phyloP scores from a whole-genome alignment of 1,284 basidiomycete genomes.

The Ganoderma sp. region DNA sequence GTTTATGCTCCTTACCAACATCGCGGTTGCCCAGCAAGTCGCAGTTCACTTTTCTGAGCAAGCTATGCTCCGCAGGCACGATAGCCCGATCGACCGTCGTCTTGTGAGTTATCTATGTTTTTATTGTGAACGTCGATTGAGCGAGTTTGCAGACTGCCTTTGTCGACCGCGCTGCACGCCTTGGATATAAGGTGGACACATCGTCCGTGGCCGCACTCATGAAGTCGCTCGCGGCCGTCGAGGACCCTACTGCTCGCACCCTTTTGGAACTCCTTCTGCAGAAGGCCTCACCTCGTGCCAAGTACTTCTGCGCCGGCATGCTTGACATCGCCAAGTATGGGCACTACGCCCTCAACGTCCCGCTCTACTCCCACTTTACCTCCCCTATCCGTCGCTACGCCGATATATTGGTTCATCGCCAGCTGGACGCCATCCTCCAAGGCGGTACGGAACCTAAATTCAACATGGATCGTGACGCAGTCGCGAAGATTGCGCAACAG shows the following conservation, averaged over 20 bases:
- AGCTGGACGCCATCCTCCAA: slow-evolving; percentile 89
- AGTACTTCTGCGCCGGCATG: slow-evolving; percentile 99
- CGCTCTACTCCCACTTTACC: slow-evolving; percentile 98
- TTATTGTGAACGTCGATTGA: slow-evolving; percentile 13
- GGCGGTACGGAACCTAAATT: slow-evolving; percentile 85
- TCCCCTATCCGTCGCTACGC: slow-evolving; percentile 94
- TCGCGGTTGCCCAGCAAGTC: slow-evolving; percentile 89
- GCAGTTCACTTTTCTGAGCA: slow-evolving; percentile 95
- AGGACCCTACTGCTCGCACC: slow-evolving; percentile 73
- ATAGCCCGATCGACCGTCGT: slow-evolving; percentile 89
- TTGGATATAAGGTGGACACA: slow-evolving; percentile 85
- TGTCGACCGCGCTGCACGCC: slow-evolving; percentile 77
- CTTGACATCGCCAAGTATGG: slow-evolving; percentile 98
- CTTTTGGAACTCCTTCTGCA: slow-evolving; percentile 83
- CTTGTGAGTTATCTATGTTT: slow-evolving; percentile 56
- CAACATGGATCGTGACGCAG: slow-evolving; percentile 94
- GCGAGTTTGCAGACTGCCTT: slow-evolving; percentile 68
- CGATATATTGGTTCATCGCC: slow-evolving; percentile 95
- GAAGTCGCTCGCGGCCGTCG: slow-evolving; percentile 78
- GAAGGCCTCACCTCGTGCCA: slow-evolving; percentile 91
- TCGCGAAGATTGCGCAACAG: slow-evolving; percentile 96
- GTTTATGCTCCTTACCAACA: slow-evolving; percentile 96
- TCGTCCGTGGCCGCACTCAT: slow-evolving; percentile 85
- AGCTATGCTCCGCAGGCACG: slow-evolving; percentile 92
- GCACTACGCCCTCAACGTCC: slow-evolving; percentile 91